A percentile compares a stretch with the other conserved stretches of the same genome.
Evolutionary conservation across 2,329 filamentous ascomycete genomes (phyloP).

Genomic region (Capronia epimyces): DNA sequence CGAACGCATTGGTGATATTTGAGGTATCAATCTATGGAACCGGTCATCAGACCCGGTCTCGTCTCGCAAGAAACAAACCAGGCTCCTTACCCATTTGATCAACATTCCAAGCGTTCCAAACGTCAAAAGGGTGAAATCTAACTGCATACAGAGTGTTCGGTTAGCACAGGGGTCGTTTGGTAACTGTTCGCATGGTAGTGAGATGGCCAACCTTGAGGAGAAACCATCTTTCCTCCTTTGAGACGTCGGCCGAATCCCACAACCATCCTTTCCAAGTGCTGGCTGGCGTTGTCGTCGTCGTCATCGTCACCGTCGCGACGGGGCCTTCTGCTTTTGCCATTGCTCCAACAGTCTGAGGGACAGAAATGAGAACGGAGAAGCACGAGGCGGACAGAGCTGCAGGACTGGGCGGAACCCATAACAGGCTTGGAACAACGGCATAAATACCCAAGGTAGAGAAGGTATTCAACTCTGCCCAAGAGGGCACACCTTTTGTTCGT

Average conservation of each 20-base stretch:
- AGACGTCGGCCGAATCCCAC: conserved; percentile 19
- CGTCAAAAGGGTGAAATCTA: conserved; percentile 16
- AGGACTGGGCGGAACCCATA: background rate
- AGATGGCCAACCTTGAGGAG: conserved; percentile 13
- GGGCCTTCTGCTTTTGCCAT: conserved; percentile 12
- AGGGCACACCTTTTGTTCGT: too few relatives aligned
- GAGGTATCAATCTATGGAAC: conserved; percentile 18
- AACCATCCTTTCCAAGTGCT: conserved; percentile 22
- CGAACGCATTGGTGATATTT: conserved; percentile 40
- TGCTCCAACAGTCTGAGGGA: background rate
- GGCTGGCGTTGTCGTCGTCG: conserved; percentile 3
- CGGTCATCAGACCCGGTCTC: background rate
- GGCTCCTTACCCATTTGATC: conserved; percentile 17
- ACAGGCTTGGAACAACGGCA: background rate
- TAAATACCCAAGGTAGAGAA: too few relatives aligned
- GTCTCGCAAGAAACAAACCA: background rate
- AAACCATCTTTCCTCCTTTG: conserved; percentile 17
- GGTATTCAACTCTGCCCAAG: too few relatives aligned
- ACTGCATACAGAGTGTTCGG: background rate
- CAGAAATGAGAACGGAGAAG: background rate
- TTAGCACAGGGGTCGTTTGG: background rate
- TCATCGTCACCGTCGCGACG: conserved; percentile 1
- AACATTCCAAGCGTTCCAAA: conserved; percentile 21
- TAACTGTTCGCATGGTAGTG: background rate
- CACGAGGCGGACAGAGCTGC: background rate